Evolutionary conservation across 331 rosid species (phyloP), one percentile per base, ranked within the genome.

Genomic region (Acacia pycnantha): DNA sequence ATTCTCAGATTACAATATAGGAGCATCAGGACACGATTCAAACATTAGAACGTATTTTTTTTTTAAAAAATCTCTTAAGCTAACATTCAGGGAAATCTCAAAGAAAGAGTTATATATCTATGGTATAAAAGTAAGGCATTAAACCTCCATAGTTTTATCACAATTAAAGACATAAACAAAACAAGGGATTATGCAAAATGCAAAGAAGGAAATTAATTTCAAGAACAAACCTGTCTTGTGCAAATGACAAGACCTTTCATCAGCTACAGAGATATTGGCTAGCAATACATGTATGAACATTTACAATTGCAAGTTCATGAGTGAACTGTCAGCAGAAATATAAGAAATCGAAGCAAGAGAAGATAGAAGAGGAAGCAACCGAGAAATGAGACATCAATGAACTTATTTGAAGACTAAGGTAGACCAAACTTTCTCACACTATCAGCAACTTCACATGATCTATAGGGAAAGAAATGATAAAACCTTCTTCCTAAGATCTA

Each of bases 171-270:
- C 67, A 53, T 22, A 21, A 46, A 29, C 11, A 21, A 37, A 7
- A 67, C 70, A 72, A 54, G 31, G 33, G 78, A 65, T 59, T 27
- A 13, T 29, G 56, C 26, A 73, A 31, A 29, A 81, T 11, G 22
- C 19, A 81, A 67, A 35, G 22, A 40, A 24, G 33, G 35, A 27
- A 4, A 6, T 15, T 14, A 18, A 9, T 35, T 22, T 74, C 69
- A 71, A 40, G 70, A 9, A 85, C 84, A 82, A 85, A 93, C 97
- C 95, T 95, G 95, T 64, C 97, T 95, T 0, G 97, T 90, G 73
- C 91, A 91, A 83, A 95, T 89, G 84, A 95, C 94, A 5, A 97
- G 97, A 88, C 89, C 97, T 67, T 84, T 93, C 97, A 95, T 95
- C 86, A 91, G 85, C 77, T 91, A 97, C 51, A 95, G 90, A 47